phyloP scores from a whole-genome alignment of 2,329 filamentous ascomycete genomes.

The Pseudocercospora musae region DNA sequence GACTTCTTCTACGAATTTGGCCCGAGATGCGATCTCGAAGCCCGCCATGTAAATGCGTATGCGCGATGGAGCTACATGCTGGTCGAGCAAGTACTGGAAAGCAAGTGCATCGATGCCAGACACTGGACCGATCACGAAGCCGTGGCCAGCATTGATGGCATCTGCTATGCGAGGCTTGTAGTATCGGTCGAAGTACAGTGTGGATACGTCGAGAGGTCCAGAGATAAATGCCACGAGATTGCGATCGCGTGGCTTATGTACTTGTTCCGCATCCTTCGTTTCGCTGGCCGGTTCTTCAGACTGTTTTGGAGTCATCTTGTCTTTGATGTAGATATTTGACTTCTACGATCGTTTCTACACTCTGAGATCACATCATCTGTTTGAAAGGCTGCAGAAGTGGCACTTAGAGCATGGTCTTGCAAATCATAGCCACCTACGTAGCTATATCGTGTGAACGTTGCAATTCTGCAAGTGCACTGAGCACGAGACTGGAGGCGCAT shows the following conservation, averaged over 20 bases:
- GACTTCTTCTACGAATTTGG: not conserved
- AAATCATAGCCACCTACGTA: not conserved
- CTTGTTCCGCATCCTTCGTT: not conserved
- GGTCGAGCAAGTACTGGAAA: constrained; percentile 7
- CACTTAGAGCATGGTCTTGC: not conserved
- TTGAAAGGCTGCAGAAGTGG: not conserved
- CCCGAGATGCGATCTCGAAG: not conserved
- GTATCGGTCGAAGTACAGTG: constrained; percentile 10
- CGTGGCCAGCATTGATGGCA: constrained; percentile 2
- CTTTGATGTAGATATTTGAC: not conserved
- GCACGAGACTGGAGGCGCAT: not conserved
- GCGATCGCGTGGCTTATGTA: not conserved
- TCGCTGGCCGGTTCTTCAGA: not conserved
- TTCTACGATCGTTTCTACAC: not conserved
- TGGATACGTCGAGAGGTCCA: constrained; percentile 12
- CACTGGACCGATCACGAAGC: constrained; percentile 12
- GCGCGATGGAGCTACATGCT: not conserved
- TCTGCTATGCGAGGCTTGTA: constrained; percentile 7
- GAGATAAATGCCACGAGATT: constrained; percentile 13
- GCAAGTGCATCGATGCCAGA: constrained; percentile 16
- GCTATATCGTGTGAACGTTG: not conserved
- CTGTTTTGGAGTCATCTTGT: not conserved
- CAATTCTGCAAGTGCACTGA: not conserved
- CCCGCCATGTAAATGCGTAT: constrained; percentile 10
- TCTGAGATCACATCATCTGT: not conserved